Base-by-base conservation (phyloP, 352 stramenopile species). In the Blastocystis sp. region DNA sequence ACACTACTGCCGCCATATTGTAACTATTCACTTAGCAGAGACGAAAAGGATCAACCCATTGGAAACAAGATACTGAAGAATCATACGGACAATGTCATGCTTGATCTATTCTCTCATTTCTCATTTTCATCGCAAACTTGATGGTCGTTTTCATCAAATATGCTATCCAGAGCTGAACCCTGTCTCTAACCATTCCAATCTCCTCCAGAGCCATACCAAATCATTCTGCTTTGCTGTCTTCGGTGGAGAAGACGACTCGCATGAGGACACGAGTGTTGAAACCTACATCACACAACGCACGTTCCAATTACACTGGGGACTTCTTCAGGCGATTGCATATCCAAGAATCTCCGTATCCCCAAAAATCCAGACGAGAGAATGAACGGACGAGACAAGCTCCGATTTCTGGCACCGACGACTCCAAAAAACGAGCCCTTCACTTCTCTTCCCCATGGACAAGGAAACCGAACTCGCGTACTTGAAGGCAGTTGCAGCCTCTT, bases 101-200 rank as follows among this genome's bases (percentile, higher is more conserved):
- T 78, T 46, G 21, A 78, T 57, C 67, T 73, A 53, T 61, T 8
- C 46, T 40, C 21, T 40, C 1, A 71, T 42, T 71, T 21, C 1
- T 48, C 38, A 1, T 56, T 14, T n/a, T 56, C 48, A 1, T 14
- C 1, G 29, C 1, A 46, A 14, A 78, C 67, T 51, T 78, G 67
- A 63, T 32, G 46, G 21, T 78, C n/a, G 27, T 78, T 78, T n/a
- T 78, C 67, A 38, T 78, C 67, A 51, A 78, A 78, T 7, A 78
- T 38, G 32, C 27, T n/a, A 42, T 59, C 16, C 27, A 59, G n/a
- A n/a, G n/a, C n/a, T n/a, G n/a, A n/a, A n/a, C n/a, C n/a, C n/a
- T n/a, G n/a, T n/a, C n/a, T n/a, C n/a, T n/a, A n/a, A n/a, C n/a
- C n/a, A n/a, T n/a, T n/a, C n/a, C n/a, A n/a, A n/a, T n/a, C n/a